phyloP scores from a whole-genome alignment of 805 yeast genomes.

The Saturnispora hagleri region DNA sequence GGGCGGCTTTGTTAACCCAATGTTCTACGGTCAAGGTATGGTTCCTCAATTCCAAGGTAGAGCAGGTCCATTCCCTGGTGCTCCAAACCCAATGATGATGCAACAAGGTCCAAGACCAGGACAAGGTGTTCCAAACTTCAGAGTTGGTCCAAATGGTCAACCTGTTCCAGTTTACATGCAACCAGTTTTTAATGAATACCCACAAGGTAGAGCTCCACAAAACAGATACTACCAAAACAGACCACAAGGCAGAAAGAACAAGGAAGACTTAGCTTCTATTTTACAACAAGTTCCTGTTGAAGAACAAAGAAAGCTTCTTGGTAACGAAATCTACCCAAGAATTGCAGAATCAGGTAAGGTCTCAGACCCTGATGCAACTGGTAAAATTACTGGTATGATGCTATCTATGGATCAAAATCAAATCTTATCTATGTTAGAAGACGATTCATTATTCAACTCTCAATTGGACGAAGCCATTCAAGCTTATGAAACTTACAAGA shows the following conservation, averaged over 20 bases:
- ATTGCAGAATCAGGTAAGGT: conserved; percentile 81
- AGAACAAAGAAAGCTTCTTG: conserved; percentile 94
- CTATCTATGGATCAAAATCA: conserved; percentile 90
- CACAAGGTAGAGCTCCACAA: conserved; percentile 39
- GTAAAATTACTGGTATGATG: conserved; percentile 98
- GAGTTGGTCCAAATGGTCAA: conserved; percentile 76
- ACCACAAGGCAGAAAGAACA: conserved; percentile 23
- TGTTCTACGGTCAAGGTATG: conserved; percentile 79
- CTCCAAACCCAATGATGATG: conserved; percentile 68
- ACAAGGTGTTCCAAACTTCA: conserved; percentile 42
- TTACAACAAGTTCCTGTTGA: conserved; percentile 65
- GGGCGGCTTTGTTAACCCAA: conserved; percentile 80
- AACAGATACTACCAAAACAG: conserved; percentile 40
- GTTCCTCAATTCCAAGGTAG: conserved; percentile 43
- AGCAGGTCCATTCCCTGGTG: conserved; percentile 66
- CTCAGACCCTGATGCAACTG: conserved; percentile 89
- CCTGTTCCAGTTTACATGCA: conserved; percentile 79
- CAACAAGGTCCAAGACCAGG: conserved; percentile 57
- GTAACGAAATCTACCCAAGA: conserved; percentile 94
- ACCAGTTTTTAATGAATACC: conserved; percentile 64
- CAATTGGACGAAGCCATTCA: conserved; percentile 90
- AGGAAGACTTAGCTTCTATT: conserved; percentile 44
- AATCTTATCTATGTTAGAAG: conserved; percentile 79
- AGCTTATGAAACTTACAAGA: conserved; percentile 89
- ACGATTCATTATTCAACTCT: conserved; percentile 79